Evolutionary conservation across 345 rosid genomes (phyloP).

Genomic region (Xanthoceras sorbifolium): DNA sequence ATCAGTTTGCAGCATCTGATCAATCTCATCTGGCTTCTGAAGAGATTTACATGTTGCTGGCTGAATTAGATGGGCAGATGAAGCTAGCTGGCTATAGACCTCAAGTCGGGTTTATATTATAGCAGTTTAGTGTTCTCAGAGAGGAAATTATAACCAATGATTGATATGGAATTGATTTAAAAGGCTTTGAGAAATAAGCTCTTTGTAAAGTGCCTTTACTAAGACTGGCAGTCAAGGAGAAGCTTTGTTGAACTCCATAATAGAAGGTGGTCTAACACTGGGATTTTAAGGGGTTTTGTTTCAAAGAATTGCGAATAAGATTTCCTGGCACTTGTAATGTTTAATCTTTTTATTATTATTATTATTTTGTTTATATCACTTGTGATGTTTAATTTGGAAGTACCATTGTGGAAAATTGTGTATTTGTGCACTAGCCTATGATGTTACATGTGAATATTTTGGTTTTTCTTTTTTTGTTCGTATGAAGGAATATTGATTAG

Average conservation of each 20-base stretch:
- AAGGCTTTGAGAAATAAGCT: not conserved
- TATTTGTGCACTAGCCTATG: not conserved
- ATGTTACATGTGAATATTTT: not conserved
- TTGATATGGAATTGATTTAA: not conserved
- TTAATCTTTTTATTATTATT: not conserved
- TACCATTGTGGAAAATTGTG: not conserved
- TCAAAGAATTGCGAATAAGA: not conserved
- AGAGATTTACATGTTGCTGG: conserved; percentile 49
- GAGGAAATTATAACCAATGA: not conserved
- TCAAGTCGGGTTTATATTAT: conserved; percentile 8
- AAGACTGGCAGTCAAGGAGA: not conserved
- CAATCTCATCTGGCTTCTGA: conserved; percentile 51
- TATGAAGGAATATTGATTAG: not conserved
- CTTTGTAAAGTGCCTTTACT: not conserved
- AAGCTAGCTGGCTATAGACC: conserved; percentile 34
- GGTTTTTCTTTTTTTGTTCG: too few species aligned
- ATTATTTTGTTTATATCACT: not conserved
- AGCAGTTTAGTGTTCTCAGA: not conserved
- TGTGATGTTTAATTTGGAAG: not conserved
- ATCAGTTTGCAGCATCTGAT: conserved; percentile 69
- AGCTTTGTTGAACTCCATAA: not conserved
- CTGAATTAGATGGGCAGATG: conserved; percentile 54
- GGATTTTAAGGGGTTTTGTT: not conserved
- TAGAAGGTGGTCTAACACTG: not conserved
- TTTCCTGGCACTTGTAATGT: not conserved